Conservation (phyloP, 768 basidiomycete species). For the Suillus cothurnatus region DNA sequence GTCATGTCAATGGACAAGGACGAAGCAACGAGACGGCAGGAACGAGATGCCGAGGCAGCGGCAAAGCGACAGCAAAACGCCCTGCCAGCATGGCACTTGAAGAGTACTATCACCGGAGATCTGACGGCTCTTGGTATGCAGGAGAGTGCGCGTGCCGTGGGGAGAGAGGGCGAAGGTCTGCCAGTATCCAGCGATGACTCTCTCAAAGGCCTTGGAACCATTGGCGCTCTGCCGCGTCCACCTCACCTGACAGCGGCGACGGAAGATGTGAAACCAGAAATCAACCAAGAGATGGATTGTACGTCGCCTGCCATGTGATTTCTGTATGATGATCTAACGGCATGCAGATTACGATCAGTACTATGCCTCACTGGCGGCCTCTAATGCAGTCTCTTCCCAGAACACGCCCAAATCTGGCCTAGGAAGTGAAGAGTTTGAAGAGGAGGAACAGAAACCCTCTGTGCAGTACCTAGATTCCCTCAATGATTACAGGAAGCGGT, state of each 20-base stretch:
- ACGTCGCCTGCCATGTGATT: constrained; percentile 28
- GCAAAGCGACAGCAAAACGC: constrained; percentile 89
- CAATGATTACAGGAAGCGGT: constrained; percentile 75
- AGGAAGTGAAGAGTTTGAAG: constrained; percentile 58
- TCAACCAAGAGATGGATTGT: constrained; percentile 70
- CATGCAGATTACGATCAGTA: constrained; percentile 76
- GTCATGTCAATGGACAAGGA: constrained; percentile 91
- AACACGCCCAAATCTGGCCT: constrained; percentile 58
- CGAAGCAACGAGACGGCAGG: constrained; percentile 68
- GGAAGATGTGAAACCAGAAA: constrained; percentile 48
- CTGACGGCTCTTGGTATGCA: constrained; percentile 84
- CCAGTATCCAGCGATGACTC: constrained; percentile 70
- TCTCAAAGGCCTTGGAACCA: constrained; percentile 64
- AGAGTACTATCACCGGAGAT: constrained; percentile 93
- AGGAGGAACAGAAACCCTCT: constrained; percentile 70
- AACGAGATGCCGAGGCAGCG: constrained; percentile 80
- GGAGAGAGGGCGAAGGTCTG: constrained; percentile 27
- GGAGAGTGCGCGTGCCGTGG: constrained; percentile 60
- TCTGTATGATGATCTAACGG: not conserved
- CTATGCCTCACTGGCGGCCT: constrained; percentile 76
- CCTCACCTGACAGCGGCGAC: constrained; percentile 30
- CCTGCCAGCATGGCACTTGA: constrained; percentile 92
- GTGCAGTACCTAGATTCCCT: constrained; percentile 68
- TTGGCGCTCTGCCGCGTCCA: constrained; percentile 38
- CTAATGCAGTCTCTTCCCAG: constrained; percentile 55